Evolutionary conservation across 768 basidiomycete genomes (phyloP), one percentile per base, ranked within the genome.

Genomic region (Cystobasidiopsis lactophilus): DNA sequence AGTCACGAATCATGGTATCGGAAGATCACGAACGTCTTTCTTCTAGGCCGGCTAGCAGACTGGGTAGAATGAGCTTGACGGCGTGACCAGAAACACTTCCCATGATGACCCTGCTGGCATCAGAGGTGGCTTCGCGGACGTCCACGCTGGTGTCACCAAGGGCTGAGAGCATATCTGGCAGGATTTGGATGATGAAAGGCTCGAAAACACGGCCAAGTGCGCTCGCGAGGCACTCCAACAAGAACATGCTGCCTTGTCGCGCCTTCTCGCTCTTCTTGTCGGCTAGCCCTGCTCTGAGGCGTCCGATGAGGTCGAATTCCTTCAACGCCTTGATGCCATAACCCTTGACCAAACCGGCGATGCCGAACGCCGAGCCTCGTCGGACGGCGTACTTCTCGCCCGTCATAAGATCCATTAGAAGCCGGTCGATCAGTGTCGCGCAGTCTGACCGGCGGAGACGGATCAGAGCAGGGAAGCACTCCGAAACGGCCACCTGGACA

Each of bases 361-460:
- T 69, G 39, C 91, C 93, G 65, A 95, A 96, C 1, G 91, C 89
- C 1, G 91, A 89, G 30, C 93, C 93, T n/a, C 91, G 76, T n/a
- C 93, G 76, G 48, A 76, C 74, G 10, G 85, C 91, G 63, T 98
- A 96, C 65, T 88, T 95, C 7, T 76, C 70, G 3, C 77, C 78
- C 46, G 76, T 72, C 55, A 82, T 77, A 18, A 95, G 72, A 31
- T 85, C 79, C 11, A 76, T 72, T 59, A 88, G 75, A 2, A 98
- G 72, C 52, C 72, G 69, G 47, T 85, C 82, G 41, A 86, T 74
- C n/a, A 98, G 70, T 2, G 73, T 69, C 16, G 79, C 72, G 24
- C 73, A 73, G 29, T 73, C 69, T 7, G 74, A 70, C 30, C 71
- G 70, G 73, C 85, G 80, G 29, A 77, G 67, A 33, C 74, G 73